Percentiles rank a stretch among this genome's conserved stretches.
These are phyloP conservation scores for Globisporangium echinulatum DNA, from an alignment of 352 stramenopile species.

Conservation along the genomic window DNA sequence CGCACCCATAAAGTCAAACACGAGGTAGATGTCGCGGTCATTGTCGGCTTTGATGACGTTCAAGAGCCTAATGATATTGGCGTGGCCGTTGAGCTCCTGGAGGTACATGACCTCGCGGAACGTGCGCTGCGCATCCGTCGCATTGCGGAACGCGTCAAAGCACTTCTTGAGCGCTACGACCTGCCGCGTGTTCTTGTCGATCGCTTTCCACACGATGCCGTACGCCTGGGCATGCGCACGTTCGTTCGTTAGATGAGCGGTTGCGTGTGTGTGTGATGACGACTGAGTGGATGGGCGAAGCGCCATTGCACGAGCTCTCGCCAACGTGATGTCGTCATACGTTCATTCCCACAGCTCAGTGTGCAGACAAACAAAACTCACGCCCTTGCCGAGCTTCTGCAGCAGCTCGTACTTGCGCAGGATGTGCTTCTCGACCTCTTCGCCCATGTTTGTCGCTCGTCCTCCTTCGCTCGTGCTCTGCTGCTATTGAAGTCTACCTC, in stretches of 20 bases:
- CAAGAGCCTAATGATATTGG: constrained; percentile 93
- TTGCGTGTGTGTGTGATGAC: background rate
- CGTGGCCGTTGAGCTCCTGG: constrained; percentile 87
- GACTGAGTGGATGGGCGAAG: background rate
- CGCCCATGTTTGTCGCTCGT: constrained; percentile 55
- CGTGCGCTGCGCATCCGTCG: constrained; percentile 92
- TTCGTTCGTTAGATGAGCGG: too few species aligned
- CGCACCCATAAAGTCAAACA: constrained; percentile 95
- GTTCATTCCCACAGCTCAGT: background rate
- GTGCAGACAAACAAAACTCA: constrained; percentile 23
- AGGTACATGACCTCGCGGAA: constrained; percentile 97
- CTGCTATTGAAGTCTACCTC: background rate
- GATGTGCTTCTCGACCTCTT: constrained; percentile 92
- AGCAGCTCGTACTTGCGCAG: constrained; percentile 91
- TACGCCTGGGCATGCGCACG: constrained; percentile 65
- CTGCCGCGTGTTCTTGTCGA: constrained; percentile 88
- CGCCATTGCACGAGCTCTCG: background rate
- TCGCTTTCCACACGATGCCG: constrained; percentile 96
- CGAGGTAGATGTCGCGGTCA: constrained; percentile 95
- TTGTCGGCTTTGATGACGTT: constrained; percentile 95
- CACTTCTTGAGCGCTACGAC: constrained; percentile 96
- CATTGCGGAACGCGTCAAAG: constrained; percentile 95
- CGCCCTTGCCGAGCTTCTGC: constrained; percentile 91
- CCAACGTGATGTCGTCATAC: too few species aligned
- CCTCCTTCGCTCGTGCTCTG: too few species aligned